Percentiles rank a stretch among this genome's conserved stretches.
phyloP scores from a whole-genome alignment of 2,329 filamentous ascomycete species.

The Scytalidium lignicola region DNA sequence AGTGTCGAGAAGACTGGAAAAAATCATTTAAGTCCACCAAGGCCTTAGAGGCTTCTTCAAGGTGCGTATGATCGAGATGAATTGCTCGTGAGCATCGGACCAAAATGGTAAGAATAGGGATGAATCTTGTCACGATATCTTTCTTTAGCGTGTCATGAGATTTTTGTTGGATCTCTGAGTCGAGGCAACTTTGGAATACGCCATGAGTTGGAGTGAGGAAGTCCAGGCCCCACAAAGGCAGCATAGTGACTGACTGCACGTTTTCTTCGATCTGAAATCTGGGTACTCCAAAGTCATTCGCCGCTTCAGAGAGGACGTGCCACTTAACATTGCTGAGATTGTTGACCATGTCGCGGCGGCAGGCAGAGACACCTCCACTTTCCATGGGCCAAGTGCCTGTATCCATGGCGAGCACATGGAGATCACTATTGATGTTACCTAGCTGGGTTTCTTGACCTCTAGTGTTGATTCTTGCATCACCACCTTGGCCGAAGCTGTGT shows the following conservation, averaged over 20 bases:
- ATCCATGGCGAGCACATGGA: constrained; percentile 39
- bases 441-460: no score
- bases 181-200: constrained; percentile 47
- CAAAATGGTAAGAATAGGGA: constrained; percentile 38
- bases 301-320: constrained; percentile 49
- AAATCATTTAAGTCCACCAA: no score
- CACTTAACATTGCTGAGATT: constrained; percentile 47
- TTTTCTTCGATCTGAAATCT: constrained; percentile 51
- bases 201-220: constrained; percentile 47
- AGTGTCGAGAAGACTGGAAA: no score
- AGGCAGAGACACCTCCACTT: constrained; percentile 50
- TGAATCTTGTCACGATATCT: constrained; percentile 40
- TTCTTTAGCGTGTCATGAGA: constrained; percentile 30
- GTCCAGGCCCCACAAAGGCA: constrained; percentile 51
- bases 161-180: constrained; percentile 42
- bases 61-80: no score
- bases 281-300: constrained; percentile 49
- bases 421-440: no score
- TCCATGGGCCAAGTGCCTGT: constrained; percentile 46
- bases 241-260: constrained; percentile 47
- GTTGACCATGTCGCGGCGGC: constrained; percentile 49
- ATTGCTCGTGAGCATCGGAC: no score
- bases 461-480: constrained; percentile 29
- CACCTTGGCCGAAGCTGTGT: constrained; percentile 29
- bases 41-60: no score